Evolutionary conservation across 176 grass and related monocot genomes (phyloP), one percentile per base, ranked within the genome.

Genomic region (Musa beccarii): DNA sequence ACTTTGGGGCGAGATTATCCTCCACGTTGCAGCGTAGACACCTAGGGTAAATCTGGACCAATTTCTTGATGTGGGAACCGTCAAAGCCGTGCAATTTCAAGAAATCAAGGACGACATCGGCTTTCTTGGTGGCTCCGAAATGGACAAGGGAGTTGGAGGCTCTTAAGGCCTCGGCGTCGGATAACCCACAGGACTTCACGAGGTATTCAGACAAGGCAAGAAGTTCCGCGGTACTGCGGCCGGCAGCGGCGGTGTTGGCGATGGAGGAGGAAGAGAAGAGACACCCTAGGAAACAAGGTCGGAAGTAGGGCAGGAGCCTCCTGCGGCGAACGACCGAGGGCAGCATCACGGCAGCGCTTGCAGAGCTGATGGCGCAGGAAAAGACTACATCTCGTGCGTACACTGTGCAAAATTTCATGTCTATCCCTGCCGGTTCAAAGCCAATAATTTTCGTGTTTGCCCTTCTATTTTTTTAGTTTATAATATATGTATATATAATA

Each of bases 21-120:
- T 16, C 34, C 26, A 68, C 65, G 13, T 11, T 68, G 0, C 24
- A 17, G 26, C 65, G 49, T 11, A 93, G 82, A 75, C 89, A 17
- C 43, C 71, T 75, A 53, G 83, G 71, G 66, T 86, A 84, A 10
- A 1, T 2, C 57, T 70, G 34, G 15, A 93, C 75, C n/a, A 83
- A 1, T 16, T 7, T 53, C 50, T 63, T 28, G 75, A 90, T 66
- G 53, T 90, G 68, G 53, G 76, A 71, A 52, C 78, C 34, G 56
- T 77, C 81, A 53, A 93, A 52, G 71, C 77, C 74, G 73, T 87
- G 67, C 29, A 78, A 68, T 9, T 24, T 14, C 53, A 93, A 70
- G 78, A 85, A 92, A 77, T 74, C 76, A 43, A 87, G 28, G 54
- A 85, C 82, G n/a, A 80, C 75, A 17, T 93, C 85, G 54, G 85